Evolutionary conservation across 192 early-diverging fungal genomes (phyloP).

Genomic region (Coemansia nantahalensis): DNA sequence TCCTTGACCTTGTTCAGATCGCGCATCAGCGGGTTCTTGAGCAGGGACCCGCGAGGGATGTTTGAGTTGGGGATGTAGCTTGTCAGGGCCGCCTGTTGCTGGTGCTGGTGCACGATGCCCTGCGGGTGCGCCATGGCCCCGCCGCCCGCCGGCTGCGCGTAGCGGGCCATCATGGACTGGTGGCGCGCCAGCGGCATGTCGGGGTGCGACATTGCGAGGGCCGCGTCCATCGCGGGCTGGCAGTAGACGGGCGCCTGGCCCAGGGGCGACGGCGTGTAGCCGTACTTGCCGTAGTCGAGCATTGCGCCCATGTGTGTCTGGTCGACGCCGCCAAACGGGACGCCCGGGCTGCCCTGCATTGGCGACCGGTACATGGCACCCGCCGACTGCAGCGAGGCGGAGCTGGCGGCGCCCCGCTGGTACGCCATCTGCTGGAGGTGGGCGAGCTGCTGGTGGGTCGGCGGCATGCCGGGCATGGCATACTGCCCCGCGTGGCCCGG

Average conservation of each 20-base stretch:
- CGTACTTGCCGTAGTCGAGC: slow-evolving; percentile 7
- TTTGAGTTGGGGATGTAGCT: slow-evolving; percentile 34
- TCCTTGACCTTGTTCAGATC: slow-evolving; percentile 47
- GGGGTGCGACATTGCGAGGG: not conserved
- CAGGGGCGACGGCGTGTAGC: slow-evolving; percentile 42
- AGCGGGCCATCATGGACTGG: slow-evolving; percentile 2
- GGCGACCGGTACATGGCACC: slow-evolving; percentile 8
- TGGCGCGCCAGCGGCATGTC: not conserved
- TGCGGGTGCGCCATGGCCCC: not conserved
- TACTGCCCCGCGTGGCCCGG: not conserved
- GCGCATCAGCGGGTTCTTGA: slow-evolving; percentile 49
- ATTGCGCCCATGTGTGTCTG: slow-evolving; percentile 4
- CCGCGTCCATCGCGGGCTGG: slow-evolving; percentile 12
- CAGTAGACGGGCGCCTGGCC: slow-evolving; percentile 21
- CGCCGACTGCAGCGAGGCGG: not conserved
- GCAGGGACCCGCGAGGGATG: slow-evolving; percentile 16
- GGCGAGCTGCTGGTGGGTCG: not conserved
- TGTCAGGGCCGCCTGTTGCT: slow-evolving; percentile 26
- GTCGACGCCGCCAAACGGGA: slow-evolving; percentile 21
- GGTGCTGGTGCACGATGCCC: slow-evolving; percentile 6
- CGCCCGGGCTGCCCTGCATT: slow-evolving; percentile 5
- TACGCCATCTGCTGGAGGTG: slow-evolving; percentile 28
- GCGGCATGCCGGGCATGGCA: not conserved
- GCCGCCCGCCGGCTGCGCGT: slow-evolving; percentile 2
- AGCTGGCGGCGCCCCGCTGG: not conserved